These are phyloP conservation scores for Dentipellis sp. DNA, from an alignment of 768 basidiomycete genomes.

Conservation along the genomic window DNA sequence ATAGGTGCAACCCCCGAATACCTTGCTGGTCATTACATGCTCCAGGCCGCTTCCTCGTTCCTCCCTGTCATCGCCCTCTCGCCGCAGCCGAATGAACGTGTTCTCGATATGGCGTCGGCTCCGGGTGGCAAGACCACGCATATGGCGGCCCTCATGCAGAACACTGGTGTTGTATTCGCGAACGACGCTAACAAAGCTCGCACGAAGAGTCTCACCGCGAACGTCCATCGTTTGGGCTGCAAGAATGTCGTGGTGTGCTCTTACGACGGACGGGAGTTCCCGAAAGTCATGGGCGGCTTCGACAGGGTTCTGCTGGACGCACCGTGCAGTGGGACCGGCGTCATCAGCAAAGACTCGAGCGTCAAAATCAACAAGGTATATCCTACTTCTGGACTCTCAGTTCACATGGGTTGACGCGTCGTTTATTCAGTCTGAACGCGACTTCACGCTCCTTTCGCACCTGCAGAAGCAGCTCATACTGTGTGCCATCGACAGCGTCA, in stretches of 20 bases:
- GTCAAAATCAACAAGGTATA: constrained; percentile 96
- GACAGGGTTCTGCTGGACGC: constrained; percentile 96
- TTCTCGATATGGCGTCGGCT: constrained; percentile 97
- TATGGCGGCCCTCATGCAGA: constrained; percentile 93
- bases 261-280: constrained; percentile 96
- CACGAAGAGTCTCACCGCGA: constrained; percentile 94
- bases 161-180: constrained; percentile 96
- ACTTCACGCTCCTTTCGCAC: constrained; percentile 93
- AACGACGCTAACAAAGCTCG: constrained; percentile 94
- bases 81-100: constrained; percentile 87
- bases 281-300: constrained; percentile 98
- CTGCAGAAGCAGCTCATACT: constrained; percentile 97
- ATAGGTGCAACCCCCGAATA: constrained; percentile 95
- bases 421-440: constrained; percentile 68
- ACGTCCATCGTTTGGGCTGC: constrained; percentile 94
- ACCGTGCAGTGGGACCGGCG: constrained; percentile 96
- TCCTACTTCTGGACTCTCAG: not conserved
- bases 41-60: constrained; percentile 98
- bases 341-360: constrained; percentile 94
- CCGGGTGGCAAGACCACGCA: constrained; percentile 98
- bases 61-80: constrained; percentile 95
- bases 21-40: constrained; percentile 98
- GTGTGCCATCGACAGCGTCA: constrained; percentile 95
- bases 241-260: constrained; percentile 97
- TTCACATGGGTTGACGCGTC: not conserved